Percentiles rank a stretch among this genome's conserved stretches.
Evolutionary conservation across 2,329 filamentous ascomycete species (phyloP).

Genomic region (Penicillium digitatum): DNA sequence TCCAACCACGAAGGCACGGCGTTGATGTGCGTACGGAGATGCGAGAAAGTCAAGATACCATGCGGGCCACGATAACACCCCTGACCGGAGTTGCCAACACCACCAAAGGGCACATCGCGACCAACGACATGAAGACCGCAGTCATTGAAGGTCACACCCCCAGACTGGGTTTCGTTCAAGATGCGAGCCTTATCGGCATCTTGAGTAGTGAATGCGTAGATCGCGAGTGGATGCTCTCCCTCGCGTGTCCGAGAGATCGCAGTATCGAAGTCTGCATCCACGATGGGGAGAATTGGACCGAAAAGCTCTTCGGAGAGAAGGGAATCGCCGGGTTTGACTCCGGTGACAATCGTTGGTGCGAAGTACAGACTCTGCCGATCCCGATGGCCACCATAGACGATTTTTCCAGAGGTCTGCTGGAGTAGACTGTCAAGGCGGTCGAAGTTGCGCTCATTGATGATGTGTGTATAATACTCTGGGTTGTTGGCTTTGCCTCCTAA

Average conservation of each 20-base stretch:
- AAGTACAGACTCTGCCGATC: slow-evolving; percentile 32
- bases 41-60: slow-evolving; percentile 44
- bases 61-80: slow-evolving; percentile 51
- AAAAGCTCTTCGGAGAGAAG: slow-evolving; percentile 48
- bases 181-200: slow-evolving; percentile 35
- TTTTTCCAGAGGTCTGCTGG: slow-evolving; percentile 34
- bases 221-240: slow-evolving; percentile 34
- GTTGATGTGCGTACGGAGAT: slow-evolving; percentile 26
- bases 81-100: slow-evolving; percentile 49
- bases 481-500: slow-evolving; percentile 18
- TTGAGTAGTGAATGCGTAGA: slow-evolving; percentile 43
- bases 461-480: slow-evolving; percentile 30
- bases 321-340: slow-evolving; percentile 36
- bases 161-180: slow-evolving; percentile 39
- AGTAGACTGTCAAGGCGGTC: slow-evolving; percentile 41
- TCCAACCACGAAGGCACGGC: slow-evolving; percentile 20
- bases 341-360: slow-evolving; percentile 40
- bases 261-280: slow-evolving; percentile 29
- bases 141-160: slow-evolving; percentile 53
- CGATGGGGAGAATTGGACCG: slow-evolving; percentile 43
- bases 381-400: slow-evolving; percentile 36
- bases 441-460: slow-evolving; percentile 46
- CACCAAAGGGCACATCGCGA: slow-evolving; percentile 48
- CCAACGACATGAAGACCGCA: slow-evolving; percentile 45
- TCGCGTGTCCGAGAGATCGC: slow-evolving; percentile 27